A percentile compares a stretch with the other conserved stretches of the same genome.
Evolutionary conservation across 2,329 filamentous ascomycete species (phyloP).

Genomic region (Stagonosporopsis cucurbitacearum): DNA sequence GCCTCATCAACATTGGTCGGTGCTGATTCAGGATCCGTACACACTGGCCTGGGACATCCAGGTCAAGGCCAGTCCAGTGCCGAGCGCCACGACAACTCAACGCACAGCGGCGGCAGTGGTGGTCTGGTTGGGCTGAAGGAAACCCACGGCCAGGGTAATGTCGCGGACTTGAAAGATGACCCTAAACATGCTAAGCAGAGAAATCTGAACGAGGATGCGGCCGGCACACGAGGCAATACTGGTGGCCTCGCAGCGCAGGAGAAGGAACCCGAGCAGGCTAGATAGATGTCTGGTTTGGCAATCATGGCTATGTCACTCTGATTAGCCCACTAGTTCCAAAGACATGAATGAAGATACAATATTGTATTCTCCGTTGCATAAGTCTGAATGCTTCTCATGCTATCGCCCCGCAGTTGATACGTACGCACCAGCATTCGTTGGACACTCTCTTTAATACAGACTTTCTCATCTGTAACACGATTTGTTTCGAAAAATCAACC

Average conservation of each 20-base stretch:
- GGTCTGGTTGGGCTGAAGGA: conserved; percentile 51
- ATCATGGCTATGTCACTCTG: background rate
- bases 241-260: conserved; percentile 46
- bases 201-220: conserved; percentile 47
- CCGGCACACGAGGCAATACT: conserved; percentile 41
- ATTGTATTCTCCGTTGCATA: background rate
- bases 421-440: background rate
- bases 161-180: conserved; percentile 37
- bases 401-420: background rate
- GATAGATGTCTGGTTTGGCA: background rate
- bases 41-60: conserved; percentile 62
- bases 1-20: conserved; percentile 58
- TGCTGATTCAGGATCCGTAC: conserved; percentile 60
- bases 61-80: conserved; percentile 56
- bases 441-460: background rate
- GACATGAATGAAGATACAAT: background rate
- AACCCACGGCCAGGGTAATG: conserved; percentile 21
- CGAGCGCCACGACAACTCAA: conserved; percentile 57
- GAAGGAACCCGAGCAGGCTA: conserved; percentile 36
- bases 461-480: no score
- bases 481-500: no score
- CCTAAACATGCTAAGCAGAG: conserved; percentile 48
- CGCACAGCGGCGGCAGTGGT: conserved; percentile 51
- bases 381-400: background rate
- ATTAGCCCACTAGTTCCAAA: background rate